These are phyloP conservation scores for Pseudocohnilembus persalinus DNA, from an alignment of 169 alveolate species.

Conservation along the genomic window DNA sequence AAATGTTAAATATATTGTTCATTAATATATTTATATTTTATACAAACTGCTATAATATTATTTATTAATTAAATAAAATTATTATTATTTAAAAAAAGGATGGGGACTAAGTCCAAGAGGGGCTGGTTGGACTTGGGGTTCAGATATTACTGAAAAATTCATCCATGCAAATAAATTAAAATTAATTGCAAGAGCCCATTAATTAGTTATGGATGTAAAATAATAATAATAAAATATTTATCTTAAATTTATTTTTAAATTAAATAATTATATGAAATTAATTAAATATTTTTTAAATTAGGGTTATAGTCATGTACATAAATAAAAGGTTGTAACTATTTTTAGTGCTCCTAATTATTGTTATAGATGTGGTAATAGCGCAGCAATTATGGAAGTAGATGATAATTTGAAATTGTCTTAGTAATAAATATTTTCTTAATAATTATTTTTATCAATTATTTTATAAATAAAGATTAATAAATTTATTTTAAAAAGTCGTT, in stretches of 20 bases:
- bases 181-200: conserved; percentile 82
- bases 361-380: conserved; percentile 98
- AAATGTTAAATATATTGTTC: neutral
- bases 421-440: conserved; percentile 22
- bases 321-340: conserved; percentile 93
- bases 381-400: conserved; percentile 98
- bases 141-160: conserved; percentile 79
- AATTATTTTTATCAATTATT: neutral
- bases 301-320: conserved; percentile 85
- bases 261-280: neutral
- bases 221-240: conserved; percentile 7
- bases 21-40: neutral
- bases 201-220: conserved; percentile 88
- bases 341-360: conserved; percentile 99
- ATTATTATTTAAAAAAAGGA: conserved; percentile 56
- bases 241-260: no score
- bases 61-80: conserved; percentile 12
- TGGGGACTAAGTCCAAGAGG: conserved; percentile 86
- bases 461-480: neutral
- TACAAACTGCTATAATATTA: neutral
- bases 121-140: conserved; percentile 86
- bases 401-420: conserved; percentile 85
- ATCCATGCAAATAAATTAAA: conserved; percentile 70
- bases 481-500: conserved; percentile 24
- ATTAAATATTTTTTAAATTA: conserved; percentile 10